phyloP scores from a whole-genome alignment of 306 rosid genomes.

The Acacia confusa region DNA sequence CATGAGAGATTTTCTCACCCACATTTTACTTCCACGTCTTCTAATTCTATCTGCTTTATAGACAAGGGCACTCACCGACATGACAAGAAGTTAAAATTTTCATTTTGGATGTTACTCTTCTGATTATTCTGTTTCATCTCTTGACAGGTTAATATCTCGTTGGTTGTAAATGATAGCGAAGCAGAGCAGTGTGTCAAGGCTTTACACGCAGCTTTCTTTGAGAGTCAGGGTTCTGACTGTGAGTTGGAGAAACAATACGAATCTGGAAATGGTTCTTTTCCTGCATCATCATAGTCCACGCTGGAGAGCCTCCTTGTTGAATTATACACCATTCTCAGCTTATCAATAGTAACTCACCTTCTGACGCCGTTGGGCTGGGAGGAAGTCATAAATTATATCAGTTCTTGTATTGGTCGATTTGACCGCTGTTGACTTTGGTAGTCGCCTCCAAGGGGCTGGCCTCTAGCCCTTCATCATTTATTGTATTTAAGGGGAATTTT shows the following conservation, averaged over 20 bases:
- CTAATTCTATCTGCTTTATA: neutral
- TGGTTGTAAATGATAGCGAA: conserved; percentile 79
- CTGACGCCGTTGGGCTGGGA: conserved; percentile 24
- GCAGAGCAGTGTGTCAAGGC: conserved; percentile 86
- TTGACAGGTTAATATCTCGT: conserved; percentile 82
- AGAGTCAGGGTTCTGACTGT: conserved; percentile 34
- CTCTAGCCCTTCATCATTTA: conserved; percentile 5
- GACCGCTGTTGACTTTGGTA: conserved; percentile 23
- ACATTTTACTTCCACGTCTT: neutral
- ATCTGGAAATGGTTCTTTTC: conserved; percentile 49
- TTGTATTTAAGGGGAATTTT: neutral
- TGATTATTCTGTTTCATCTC: conserved; percentile 24
- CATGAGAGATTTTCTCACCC: neutral
- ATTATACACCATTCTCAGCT: conserved; percentile 34
- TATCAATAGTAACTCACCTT: conserved; percentile 15
- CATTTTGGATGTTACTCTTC: neutral
- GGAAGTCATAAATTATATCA: conserved; percentile 29
- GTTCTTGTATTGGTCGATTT: conserved; percentile 17
- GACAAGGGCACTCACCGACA: neutral
- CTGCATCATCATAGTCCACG: conserved; percentile 26
- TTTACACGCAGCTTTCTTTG: conserved; percentile 74
- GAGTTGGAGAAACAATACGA: conserved; percentile 29
- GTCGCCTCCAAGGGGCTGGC: conserved; percentile 6
- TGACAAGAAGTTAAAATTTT: neutral
- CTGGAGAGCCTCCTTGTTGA: neutral